Percentiles rank a stretch among this genome's conserved stretches.
Evolutionary conservation across 768 basidiomycete genomes (phyloP).

Genomic region (Paxillus ammoniavirescens): DNA sequence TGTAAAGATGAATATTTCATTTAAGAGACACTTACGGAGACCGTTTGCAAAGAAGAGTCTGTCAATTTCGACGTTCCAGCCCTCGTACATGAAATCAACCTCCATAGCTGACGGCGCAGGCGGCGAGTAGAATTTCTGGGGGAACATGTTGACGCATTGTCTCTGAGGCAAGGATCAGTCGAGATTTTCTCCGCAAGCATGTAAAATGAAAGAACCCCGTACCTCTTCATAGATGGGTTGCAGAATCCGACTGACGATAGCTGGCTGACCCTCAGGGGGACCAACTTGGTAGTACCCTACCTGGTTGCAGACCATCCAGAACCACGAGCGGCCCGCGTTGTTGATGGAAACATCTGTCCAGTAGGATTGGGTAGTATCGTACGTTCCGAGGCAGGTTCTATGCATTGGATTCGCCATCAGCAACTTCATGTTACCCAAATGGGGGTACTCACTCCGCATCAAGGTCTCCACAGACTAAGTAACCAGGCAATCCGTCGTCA

Average conservation of each 20-base stretch:
- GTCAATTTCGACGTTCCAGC: constrained; percentile 60
- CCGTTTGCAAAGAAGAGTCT: constrained; percentile 72
- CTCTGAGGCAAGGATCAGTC: constrained; percentile 37
- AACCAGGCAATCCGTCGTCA: not conserved
- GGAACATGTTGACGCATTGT: constrained; percentile 71
- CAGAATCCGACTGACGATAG: constrained; percentile 34
- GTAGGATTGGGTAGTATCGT: constrained; percentile 35
- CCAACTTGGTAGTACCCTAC: constrained; percentile 51
- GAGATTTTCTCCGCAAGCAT: not conserved
- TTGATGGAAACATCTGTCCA: constrained; percentile 58
- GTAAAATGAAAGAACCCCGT: not conserved
- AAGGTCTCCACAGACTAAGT: constrained; percentile 49
- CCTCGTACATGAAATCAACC: constrained; percentile 52
- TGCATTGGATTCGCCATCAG: constrained; percentile 35
- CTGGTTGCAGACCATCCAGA: constrained; percentile 74
- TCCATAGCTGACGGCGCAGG: constrained; percentile 41
- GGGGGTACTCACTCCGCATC: constrained; percentile 45
- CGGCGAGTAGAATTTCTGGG: constrained; percentile 49
- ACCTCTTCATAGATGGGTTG: constrained; percentile 31
- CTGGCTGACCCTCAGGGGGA: constrained; percentile 36
- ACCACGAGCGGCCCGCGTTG: constrained; percentile 62
- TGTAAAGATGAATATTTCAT: not conserved
- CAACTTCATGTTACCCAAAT: not conserved
- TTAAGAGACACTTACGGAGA: constrained; percentile 42
- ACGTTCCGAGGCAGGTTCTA: constrained; percentile 41